Percentiles rank a stretch among this genome's conserved stretches.
Conservation (phyloP, 108 stramenopile species). For the Asterionellopsis glacialis region DNA sequence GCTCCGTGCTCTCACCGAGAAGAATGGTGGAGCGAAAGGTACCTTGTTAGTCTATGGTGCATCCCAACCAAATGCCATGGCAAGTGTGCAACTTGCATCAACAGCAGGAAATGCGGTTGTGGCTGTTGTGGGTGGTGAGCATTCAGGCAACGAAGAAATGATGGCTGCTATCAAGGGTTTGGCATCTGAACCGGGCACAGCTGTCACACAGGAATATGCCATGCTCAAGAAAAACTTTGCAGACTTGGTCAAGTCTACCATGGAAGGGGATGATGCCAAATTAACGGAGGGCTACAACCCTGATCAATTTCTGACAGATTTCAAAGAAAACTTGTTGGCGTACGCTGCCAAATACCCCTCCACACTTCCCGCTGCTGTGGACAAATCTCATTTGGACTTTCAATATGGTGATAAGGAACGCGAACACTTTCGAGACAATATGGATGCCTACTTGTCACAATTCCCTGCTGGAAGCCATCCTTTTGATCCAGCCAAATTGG, state of each 20-base stretch:
- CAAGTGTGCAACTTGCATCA: constrained; percentile 62
- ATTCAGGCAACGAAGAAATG: constrained; percentile 72
- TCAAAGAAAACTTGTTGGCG: constrained; percentile 65
- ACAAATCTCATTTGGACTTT: constrained; percentile 55
- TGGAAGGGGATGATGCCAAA: constrained; percentile 34
- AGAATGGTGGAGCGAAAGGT: constrained; percentile 24
- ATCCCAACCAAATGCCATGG: constrained; percentile 57
- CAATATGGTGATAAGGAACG: constrained; percentile 80
- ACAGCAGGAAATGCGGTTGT: constrained; percentile 63
- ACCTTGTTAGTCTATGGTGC: constrained; percentile 81
- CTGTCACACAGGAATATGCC: constrained; percentile 75
- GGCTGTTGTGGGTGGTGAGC: constrained; percentile 73
- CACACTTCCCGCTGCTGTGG: constrained; percentile 70
- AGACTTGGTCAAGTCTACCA: constrained; percentile 55
- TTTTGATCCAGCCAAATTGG: constrained; percentile 50
- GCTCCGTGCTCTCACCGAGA: constrained; percentile 33
- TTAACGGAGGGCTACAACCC: constrained; percentile 6
- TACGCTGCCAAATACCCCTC: constrained; percentile 63
- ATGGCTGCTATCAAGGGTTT: constrained; percentile 69
- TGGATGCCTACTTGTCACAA: constrained; percentile 72
- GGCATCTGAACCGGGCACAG: constrained; percentile 74
- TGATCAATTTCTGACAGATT: constrained; percentile 55
- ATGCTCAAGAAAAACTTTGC: constrained; percentile 71
- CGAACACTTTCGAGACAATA: constrained; percentile 64
- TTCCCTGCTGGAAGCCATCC: constrained; percentile 69